Base-by-base conservation (phyloP, 176 grass and related monocot species). In the Cenchrus fungigraminus region DNA sequence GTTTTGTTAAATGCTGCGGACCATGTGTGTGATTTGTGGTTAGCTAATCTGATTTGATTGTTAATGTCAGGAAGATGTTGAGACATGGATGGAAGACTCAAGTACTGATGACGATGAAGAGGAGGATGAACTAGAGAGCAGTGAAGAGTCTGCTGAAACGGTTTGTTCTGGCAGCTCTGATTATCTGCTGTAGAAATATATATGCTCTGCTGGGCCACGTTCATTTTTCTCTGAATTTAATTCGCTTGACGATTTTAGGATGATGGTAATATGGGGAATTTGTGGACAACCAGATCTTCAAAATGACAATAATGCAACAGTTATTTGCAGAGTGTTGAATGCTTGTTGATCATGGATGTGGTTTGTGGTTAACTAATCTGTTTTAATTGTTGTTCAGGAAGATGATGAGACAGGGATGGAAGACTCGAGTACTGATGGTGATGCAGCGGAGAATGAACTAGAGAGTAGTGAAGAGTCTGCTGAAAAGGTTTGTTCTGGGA, bases 41-140 rank as follows among this genome's bases (percentile, higher is more conserved):
- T 47, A 77, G 16, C 5, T 65, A 65, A 77, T 71, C 47, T 78
- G 22, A 55, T 82, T 58, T 79, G 5, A 16, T 49, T 50, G 20
- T 74, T 75, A 14, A 29, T 80, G 79, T 44, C 76, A 74, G 87
- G 68, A 68, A 40, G 50, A 74, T 50, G 42, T 20, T 3, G 13
- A 28, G 70, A 8, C 0, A 7, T 50, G 53, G 28, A 68, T 43
- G 28, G 12, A 50, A 0, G 14, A 45, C 52, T 59, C 82, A 65
- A 43, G 6, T 62, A 40, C 2, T 29, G 9, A 66, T 74, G 49
- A 16, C 15, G 28, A 49, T 65, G 75, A 56, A 73, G 54, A 2
- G 14, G 54, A 0, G 28, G 59, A 32, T 72, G 68, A 82, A 49
- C 16, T 31, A 12, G 42, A 5, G 14, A 20, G 1, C 25, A 29